phyloP scores from a whole-genome alignment of 2,329 filamentous ascomycete genomes.

The Clonostachys solani region DNA sequence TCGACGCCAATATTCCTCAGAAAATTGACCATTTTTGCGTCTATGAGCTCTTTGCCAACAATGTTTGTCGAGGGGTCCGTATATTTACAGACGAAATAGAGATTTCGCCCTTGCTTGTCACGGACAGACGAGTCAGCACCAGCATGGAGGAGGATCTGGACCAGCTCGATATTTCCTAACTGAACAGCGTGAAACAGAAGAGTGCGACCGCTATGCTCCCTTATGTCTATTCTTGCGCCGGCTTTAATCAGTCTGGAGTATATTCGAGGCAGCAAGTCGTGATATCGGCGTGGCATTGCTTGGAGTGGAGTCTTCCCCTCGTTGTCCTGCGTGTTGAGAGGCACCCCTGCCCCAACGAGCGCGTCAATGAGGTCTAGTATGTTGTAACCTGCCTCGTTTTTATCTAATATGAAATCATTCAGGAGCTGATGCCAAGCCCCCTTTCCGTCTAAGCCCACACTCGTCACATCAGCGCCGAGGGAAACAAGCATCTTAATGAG shows the following conservation, averaged over 20 bases:
- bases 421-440: neutral
- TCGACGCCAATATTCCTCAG: neutral
- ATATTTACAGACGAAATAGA: no score
- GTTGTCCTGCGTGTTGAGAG: neutral
- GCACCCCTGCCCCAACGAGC: neutral
- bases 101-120: no score
- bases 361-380: neutral
- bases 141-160: neutral
- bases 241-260: neutral
- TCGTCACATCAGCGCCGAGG: neutral
- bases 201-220: neutral
- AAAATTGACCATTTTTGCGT: no score
- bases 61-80: no score
- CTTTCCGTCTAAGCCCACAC: neutral
- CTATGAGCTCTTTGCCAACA: no score
- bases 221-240: neutral
- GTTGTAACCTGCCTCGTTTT: neutral
- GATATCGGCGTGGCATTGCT: neutral
- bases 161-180: neutral
- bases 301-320: neutral
- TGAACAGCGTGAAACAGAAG: neutral
- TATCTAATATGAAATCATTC: neutral
- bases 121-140: no score
- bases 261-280: no score
- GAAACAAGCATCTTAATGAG: neutral